A percentile compares a stretch with the other conserved stretches of the same genome.
Conservation (phyloP, 805 yeast genomes). For the Candida nemodendra region DNA sequence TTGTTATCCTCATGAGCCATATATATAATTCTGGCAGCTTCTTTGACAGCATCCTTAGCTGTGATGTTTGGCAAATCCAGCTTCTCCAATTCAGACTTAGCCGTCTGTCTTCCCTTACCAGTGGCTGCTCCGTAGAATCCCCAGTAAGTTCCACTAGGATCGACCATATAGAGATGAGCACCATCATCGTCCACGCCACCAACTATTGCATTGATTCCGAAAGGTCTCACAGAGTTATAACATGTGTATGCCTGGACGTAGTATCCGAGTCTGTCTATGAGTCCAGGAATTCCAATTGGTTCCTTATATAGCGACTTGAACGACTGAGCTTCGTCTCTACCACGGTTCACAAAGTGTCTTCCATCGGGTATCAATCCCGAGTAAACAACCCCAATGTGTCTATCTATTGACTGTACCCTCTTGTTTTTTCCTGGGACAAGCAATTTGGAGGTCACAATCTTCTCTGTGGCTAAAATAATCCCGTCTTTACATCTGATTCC, state of each 20-base stretch:
- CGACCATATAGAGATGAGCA: conserved; percentile 87
- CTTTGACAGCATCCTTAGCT: conserved; percentile 81
- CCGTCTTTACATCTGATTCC: conserved; percentile 94
- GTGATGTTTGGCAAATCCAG: conserved; percentile 68
- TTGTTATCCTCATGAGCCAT: conserved; percentile 97
- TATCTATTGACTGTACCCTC: conserved; percentile 89
- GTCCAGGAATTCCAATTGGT: conserved; percentile 74
- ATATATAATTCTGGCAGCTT: conserved; percentile 91
- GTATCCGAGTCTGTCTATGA: conserved; percentile 84
- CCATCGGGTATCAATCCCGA: conserved; percentile 98
- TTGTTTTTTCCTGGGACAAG: conserved; percentile 86
- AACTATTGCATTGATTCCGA: conserved; percentile 87
- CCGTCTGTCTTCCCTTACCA: conserved; percentile 98
- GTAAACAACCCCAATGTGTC: conserved; percentile 91
- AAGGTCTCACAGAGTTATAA: conserved; percentile 96
- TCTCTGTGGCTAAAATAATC: conserved; percentile 96
- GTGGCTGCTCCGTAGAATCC: conserved; percentile 97
- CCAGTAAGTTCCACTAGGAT: conserved; percentile 97
- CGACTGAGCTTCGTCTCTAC: conserved; percentile 83
- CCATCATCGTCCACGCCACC: conserved; percentile 94
- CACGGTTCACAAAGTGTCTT: conserved; percentile 85
- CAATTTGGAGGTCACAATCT: conserved; percentile 80
- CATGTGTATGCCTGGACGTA: conserved; percentile 95
- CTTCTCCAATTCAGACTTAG: conserved; percentile 94
- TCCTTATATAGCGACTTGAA: conserved; percentile 77